phyloP scores from a whole-genome alignment of 2,329 filamentous ascomycete genomes.

The Aspergillus arachidicola region DNA sequence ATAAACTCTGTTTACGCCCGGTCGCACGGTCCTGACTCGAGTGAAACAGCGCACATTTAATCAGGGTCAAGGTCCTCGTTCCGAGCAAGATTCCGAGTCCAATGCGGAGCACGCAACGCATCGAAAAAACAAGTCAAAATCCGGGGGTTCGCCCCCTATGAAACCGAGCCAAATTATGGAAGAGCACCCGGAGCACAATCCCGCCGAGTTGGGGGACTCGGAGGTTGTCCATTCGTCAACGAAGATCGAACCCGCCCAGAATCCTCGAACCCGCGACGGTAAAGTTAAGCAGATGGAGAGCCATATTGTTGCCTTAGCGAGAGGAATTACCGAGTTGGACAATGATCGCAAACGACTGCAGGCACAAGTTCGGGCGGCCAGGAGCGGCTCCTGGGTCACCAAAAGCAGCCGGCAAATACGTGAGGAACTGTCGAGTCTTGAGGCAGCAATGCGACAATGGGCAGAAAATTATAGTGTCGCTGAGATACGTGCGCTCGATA shows the following conservation, averaged over 20 bases:
- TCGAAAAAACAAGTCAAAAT: neutral
- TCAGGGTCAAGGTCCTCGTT: neutral
- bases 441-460: constrained; percentile 10
- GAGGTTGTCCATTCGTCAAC: neutral
- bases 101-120: neutral
- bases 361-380: neutral
- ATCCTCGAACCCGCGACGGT: neutral
- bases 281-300: neutral
- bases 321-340: neutral
- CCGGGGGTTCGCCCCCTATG: neutral
- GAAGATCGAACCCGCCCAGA: neutral
- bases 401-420: constrained; percentile 8
- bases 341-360: constrained; percentile 9
- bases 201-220: neutral
- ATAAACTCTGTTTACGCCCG: neutral
- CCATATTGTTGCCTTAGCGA: constrained; percentile 1
- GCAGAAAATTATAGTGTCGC: constrained; percentile 2
- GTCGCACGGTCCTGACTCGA: neutral
- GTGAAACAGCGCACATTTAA: neutral
- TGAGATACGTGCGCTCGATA: neutral
- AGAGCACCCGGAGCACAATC: neutral
- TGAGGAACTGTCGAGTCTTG: constrained; percentile 6
- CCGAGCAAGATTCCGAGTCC: neutral
- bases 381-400: neutral
- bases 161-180: neutral